Percentiles rank a stretch among this genome's conserved stretches.
Evolutionary conservation across 140 eudicot genomes (phyloP).

Genomic region (Oenanthe javanica): DNA sequence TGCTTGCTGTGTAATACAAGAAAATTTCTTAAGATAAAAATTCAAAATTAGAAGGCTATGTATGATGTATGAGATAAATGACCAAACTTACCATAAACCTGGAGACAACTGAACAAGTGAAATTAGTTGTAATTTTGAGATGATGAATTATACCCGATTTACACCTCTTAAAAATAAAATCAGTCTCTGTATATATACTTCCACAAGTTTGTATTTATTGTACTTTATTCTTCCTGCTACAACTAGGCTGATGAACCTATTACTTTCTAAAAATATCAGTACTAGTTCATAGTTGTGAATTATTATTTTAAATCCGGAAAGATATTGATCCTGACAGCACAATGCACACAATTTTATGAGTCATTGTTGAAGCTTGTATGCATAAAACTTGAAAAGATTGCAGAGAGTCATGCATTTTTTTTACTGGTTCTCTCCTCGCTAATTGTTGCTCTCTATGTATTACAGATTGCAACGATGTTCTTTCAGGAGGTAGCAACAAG

Average conservation of each 20-base stretch:
- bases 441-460: slow-evolving; percentile 15
- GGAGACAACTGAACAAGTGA: background rate
- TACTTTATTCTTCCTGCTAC: background rate
- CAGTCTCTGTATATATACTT: background rate
- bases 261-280: background rate
- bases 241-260: background rate
- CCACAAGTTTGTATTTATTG: background rate
- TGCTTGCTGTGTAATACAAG: background rate
- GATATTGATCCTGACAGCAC: background rate
- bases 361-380: background rate
- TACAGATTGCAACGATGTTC: slow-evolving; percentile 76
- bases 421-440: background rate
- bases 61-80: background rate
- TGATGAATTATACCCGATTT: too few relatives aligned
- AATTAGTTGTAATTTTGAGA: background rate
- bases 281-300: background rate
- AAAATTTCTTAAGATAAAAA: background rate
- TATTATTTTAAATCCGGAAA: background rate
- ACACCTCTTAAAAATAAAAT: too few relatives aligned
- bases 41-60: background rate
- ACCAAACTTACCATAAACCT: background rate
- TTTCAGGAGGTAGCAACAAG: slow-evolving; percentile 79
- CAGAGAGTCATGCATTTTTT: background rate
- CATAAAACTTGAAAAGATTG: background rate
- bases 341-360: background rate